These are phyloP conservation scores for Bothia castanella DNA, from an alignment of 1,284 basidiomycete species.

Conservation along the genomic window DNA sequence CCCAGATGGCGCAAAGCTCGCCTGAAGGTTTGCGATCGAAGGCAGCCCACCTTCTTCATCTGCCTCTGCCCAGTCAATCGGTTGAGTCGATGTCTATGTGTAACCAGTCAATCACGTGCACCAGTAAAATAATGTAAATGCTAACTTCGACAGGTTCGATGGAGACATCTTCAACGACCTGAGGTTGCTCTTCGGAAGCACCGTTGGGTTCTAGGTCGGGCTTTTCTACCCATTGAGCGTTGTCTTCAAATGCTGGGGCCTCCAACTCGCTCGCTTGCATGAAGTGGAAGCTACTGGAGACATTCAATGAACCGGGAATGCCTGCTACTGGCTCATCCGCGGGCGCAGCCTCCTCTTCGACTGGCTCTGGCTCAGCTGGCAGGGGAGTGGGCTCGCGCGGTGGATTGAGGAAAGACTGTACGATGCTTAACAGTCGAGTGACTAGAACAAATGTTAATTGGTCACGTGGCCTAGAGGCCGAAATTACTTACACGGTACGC, in stretches of 20 bases:
- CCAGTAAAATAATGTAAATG: neutral
- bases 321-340: constrained; percentile 30
- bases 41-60: constrained; percentile 56
- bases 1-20: constrained; percentile 47
- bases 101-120: constrained; percentile 8
- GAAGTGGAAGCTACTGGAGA: constrained; percentile 63
- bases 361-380: constrained; percentile 32
- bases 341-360: constrained; percentile 11
- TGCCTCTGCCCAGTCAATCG: constrained; percentile 56
- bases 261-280: constrained; percentile 77
- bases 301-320: constrained; percentile 33
- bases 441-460: constrained; percentile 38
- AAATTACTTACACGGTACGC: constrained; percentile 51
- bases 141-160: constrained; percentile 27
- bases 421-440: constrained; percentile 54
- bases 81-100: constrained; percentile 23
- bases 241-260: constrained; percentile 43
- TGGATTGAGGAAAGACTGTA: constrained; percentile 49
- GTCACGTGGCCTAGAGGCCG: neutral
- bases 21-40: constrained; percentile 54
- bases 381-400: constrained; percentile 36
- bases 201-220: constrained; percentile 30
- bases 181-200: constrained; percentile 27
- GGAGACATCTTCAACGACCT: constrained; percentile 30
- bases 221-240: constrained; percentile 50